Base-by-base conservation (phyloP, 768 basidiomycete genomes). In the Epithele typhae region DNA sequence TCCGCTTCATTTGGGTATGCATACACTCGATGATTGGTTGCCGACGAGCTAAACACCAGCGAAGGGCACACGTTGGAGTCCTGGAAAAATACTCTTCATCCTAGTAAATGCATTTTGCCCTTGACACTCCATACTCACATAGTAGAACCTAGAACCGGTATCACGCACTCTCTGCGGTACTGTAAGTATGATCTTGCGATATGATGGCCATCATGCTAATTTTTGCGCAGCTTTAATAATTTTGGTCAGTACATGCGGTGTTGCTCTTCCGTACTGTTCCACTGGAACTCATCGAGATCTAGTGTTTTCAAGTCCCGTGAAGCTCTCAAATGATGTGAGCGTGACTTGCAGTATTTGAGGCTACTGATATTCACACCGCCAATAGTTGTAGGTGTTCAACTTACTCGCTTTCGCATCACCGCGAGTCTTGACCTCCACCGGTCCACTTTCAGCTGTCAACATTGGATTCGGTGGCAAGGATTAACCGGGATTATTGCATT, bases 391-490 rank as follows among this genome's bases (percentile, higher is more conserved):
- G 55, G 52, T 53, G 50, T 58, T 47, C 14, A 52, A 48, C 2
- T 9, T 14, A 4, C n/a, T 30, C 22, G 14, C 7, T 7, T 14
- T 14, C 21, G 3, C 12, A 25, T 18, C 8, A n/a, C 38, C 4
- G 17, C 19, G n/a, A 25, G 25, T 6, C 6, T 25, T 11, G 17
- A 35, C 36, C 25, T 49, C 25, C 33, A 23, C 27, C 17, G 30
- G 40, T 33, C 30, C 47, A 7, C 27, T 7, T 30, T 30, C 33
- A 34, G 54, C 46, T 30, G 78, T 55, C 55, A 62, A 11, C 52
- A 45, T 15, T 79, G 75, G 64, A 77, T 77, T 53, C 66, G 62
- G 51, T 81, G 81, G 79, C 78, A 81, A 70, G 78, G 79, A 22
- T 77, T 76, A 71, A 79, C 78, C 1, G 79, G 79, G 9, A 54